Base-by-base conservation (phyloP, 2,329 filamentous ascomycete genomes). In the Xylariaceae sp. region DNA sequence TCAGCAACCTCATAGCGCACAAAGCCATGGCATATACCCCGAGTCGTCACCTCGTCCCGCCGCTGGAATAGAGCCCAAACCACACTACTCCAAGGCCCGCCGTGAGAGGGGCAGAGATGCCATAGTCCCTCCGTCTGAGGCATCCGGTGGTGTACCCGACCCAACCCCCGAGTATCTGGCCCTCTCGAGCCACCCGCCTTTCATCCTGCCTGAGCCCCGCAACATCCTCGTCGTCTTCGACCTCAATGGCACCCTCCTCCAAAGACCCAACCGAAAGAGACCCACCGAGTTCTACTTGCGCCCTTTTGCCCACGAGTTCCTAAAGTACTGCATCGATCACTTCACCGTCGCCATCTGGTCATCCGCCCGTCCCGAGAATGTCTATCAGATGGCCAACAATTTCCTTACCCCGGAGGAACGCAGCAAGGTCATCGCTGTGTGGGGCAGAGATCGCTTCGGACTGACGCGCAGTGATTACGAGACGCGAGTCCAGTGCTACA, bases 281-380 rank as follows among this genome's bases (percentile, higher is more conserved):
- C 75, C 77, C 3, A 78, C 75, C 10, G 67, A 69, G 40, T 89
- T 91, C 66, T 71, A 84, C 41, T 72, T 79, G 58, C 87, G 94
- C 1, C 89, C 89, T 0, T 78, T 85, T 57, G 79, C 94, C 1
- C 63, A 73, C 2, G 60, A 73, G 0, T 97, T 99, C 69, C 73
- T 97, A 3, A 65, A 78, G 28, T 90, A 91, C 68, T 81, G 92
- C 59, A 78, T 96, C 60, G 71, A 80, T 12, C 84, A 86, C 53
- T 93, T 95, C 73, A 76, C 77, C 47, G 87, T 96, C 31, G 90
- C 91, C 73, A 82, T 97, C 52, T 99, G 93, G 91, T 96, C 93
- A 1, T 96, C 90, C 6, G 91, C 93, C 0, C 81, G 79, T 17
- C 86, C 85, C 0, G 70, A 79, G 1, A 97, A 94, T 58, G 90